phyloP scores from a whole-genome alignment of 108 stramenopile genomes.

The Cyclotella sp. region DNA sequence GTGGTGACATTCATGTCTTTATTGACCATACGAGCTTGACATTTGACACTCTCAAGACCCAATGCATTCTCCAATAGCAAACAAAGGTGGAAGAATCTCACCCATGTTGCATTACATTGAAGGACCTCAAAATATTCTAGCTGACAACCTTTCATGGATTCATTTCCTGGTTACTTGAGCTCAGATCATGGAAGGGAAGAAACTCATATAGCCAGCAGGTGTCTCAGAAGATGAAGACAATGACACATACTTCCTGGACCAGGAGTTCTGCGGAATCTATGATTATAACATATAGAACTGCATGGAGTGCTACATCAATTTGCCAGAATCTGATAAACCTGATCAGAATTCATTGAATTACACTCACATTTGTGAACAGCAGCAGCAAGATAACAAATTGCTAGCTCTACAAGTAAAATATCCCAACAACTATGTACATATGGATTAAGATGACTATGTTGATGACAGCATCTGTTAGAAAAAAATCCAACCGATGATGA shows the following conservation, averaged over 20 bases:
- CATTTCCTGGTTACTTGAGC: background rate
- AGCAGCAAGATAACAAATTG: background rate
- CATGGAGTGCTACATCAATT: constrained; percentile 2
- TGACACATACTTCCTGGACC: constrained; percentile 1
- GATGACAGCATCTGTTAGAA: constrained; percentile 3
- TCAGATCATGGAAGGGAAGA: constrained; percentile 20
- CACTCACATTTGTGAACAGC: background rate
- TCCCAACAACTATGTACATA: background rate
- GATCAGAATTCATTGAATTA: background rate
- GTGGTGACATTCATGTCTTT: background rate
- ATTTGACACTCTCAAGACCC: constrained; percentile 35
- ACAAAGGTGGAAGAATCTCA: too few relatives aligned
- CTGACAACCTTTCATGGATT: constrained; percentile 9
- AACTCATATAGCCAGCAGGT: constrained; percentile 2
- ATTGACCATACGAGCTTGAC: constrained; percentile 48
- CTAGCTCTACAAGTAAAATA: background rate
- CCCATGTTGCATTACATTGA: constrained; percentile 40
- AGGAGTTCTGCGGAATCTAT: constrained; percentile 3
- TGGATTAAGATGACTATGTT: constrained; percentile 1
- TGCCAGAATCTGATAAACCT: background rate
- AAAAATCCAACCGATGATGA: background rate
- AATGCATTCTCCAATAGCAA: constrained; percentile 29
- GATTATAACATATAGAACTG: constrained; percentile 5
- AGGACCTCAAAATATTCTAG: constrained; percentile 47
- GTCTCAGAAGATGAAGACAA: background rate